Evolutionary conservation across 371 early-diverging fungal species (phyloP).

Genomic region (Blyttiomyces sp.): DNA sequence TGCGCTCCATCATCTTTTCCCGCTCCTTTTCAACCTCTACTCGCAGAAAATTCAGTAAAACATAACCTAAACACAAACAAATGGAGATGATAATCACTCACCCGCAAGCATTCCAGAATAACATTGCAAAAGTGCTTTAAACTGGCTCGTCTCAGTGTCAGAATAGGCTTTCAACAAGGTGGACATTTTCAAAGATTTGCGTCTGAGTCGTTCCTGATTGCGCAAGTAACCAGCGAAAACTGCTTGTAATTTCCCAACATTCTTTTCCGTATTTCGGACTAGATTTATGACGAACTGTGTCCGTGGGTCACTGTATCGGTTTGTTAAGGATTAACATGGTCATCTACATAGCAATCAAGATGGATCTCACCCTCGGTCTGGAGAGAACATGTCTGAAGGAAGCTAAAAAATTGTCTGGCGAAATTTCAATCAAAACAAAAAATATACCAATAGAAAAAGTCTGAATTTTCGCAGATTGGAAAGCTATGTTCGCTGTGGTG

Average conservation of each 20-base stretch:
- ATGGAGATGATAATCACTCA: background rate
- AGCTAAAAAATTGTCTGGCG: too few species aligned
- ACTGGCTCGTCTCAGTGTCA: conserved; percentile 3
- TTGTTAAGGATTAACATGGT: too few species aligned
- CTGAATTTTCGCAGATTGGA: too few species aligned
- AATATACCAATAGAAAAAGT: too few species aligned
- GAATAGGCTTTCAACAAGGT: conserved; percentile 7
- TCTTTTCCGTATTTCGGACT: background rate
- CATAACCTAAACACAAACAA: background rate
- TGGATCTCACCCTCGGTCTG: too few species aligned
- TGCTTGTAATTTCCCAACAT: background rate
- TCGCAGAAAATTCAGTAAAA: background rate
- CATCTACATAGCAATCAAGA: too few species aligned
- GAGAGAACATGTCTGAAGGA: too few species aligned
- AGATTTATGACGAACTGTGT: conserved; percentile 2
- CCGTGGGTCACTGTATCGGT: too few species aligned
- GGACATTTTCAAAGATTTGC: conserved; percentile 26
- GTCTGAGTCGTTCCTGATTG: conserved; percentile 24
- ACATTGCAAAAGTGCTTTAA: conserved; percentile 4
- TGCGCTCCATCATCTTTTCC: conserved; percentile 17
- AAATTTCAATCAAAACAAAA: too few species aligned
- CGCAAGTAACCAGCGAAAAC: conserved; percentile 24
- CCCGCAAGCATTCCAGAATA: conserved; percentile 21
- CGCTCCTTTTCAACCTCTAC: conserved; percentile 21
- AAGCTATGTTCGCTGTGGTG: too few species aligned